phyloP scores from a whole-genome alignment of 1,139 yeast species.

The Candida gigantensis region DNA sequence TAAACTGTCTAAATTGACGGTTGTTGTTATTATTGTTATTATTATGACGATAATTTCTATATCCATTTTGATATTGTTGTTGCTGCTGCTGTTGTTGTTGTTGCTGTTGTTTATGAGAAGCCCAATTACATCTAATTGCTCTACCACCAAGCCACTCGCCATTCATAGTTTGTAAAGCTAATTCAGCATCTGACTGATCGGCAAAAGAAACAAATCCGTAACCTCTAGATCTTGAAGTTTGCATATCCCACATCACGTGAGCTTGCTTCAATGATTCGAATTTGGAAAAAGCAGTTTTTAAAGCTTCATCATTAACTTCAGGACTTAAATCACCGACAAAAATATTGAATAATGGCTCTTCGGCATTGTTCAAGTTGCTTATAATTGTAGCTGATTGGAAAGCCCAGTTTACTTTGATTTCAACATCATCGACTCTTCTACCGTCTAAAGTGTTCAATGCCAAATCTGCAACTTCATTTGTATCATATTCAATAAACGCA shows the following conservation, averaged over 20 bases:
- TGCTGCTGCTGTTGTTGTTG: slow-evolving; percentile 4
- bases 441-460: slow-evolving; percentile 69
- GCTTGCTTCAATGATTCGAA: slow-evolving; percentile 74
- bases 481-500: slow-evolving; percentile 78
- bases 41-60: slow-evolving; percentile 13
- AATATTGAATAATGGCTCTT: slow-evolving; percentile 59
- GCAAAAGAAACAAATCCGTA: slow-evolving; percentile 89
- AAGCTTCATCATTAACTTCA: slow-evolving; percentile 78
- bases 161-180: slow-evolving; percentile 72
- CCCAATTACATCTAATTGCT: slow-evolving; percentile 86
- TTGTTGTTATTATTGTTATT: slow-evolving; percentile 15
- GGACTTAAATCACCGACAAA: slow-evolving; percentile 87
- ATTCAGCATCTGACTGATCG: slow-evolving; percentile 67
- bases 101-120: slow-evolving; percentile 61
- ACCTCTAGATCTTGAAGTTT: slow-evolving; percentile 86
- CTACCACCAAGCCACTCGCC: slow-evolving; percentile 75
- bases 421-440: slow-evolving; percentile 48
- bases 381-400: slow-evolving; percentile 62
- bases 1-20: slow-evolving; percentile 14
- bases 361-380: slow-evolving; percentile 38
- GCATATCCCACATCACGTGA: slow-evolving; percentile 98
- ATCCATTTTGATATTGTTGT: slow-evolving; percentile 8
- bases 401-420: slow-evolving; percentile 77
- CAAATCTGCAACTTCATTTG: slow-evolving; percentile 56
- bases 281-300: slow-evolving; percentile 58